phyloP scores from a whole-genome alignment of 2,329 filamentous ascomycete species.

The Pyrenophora tritici-repentis region DNA sequence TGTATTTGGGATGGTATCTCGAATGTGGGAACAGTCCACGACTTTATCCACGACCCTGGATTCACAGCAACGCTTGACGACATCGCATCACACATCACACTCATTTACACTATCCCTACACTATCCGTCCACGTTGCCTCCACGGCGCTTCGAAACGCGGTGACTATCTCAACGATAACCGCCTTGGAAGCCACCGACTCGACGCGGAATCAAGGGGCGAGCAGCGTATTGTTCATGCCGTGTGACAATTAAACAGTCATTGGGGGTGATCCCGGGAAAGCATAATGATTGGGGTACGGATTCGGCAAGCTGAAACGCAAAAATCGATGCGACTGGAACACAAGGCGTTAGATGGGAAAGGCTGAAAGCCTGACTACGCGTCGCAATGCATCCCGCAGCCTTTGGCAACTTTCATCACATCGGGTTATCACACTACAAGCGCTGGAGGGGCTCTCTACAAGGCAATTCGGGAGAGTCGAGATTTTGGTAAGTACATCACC shows the following conservation, averaged over 20 bases:
- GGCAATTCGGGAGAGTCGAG: conserved; percentile 2
- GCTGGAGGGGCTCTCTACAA: conserved; percentile 23
- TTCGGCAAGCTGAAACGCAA: conserved; percentile 32
- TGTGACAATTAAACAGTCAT: conserved; percentile 18
- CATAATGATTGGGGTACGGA: conserved; percentile 22
- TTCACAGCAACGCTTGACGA: neutral
- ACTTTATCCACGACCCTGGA: conserved; percentile 6
- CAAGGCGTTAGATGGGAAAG: conserved; percentile 22
- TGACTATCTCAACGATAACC: conserved; percentile 5
- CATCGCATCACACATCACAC: conserved; percentile 3
- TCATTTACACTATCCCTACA: conserved; percentile 16
- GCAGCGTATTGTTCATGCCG: neutral
- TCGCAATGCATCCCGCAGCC: conserved; percentile 6
- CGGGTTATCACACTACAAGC: conserved; percentile 25
- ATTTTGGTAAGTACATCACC: conserved; percentile 15
- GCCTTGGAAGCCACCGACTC: conserved; percentile 18
- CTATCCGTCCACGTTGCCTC: too few relatives aligned
- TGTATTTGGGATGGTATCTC: too few relatives aligned
- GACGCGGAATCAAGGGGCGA: neutral
- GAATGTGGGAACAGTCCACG: too few relatives aligned
- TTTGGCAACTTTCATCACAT: conserved; percentile 14
- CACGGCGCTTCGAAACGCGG: conserved; percentile 15
- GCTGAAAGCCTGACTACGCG: conserved; percentile 9
- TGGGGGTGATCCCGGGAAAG: conserved; percentile 16
- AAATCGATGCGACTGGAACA: conserved; percentile 25